Evolutionary conservation across 2,329 filamentous ascomycete species (phyloP).

Genomic region (Acephala macrosclerotiorum): DNA sequence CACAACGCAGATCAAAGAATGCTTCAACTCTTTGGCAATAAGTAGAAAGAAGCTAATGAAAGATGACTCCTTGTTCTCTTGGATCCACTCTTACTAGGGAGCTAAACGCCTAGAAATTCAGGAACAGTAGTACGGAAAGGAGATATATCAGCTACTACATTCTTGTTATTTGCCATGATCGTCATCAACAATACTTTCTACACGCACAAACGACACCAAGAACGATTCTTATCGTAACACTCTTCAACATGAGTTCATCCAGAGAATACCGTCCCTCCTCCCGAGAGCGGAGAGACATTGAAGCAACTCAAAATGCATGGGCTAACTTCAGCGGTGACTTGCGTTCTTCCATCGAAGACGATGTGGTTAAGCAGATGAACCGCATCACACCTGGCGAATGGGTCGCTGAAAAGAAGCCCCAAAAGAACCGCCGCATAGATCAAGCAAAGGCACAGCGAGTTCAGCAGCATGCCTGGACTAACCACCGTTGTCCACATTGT

Average conservation of each 20-base stretch:
- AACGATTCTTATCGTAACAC: neutral
- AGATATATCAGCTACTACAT: too few species aligned
- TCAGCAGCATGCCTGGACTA: neutral
- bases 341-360: neutral
- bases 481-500: slow-evolving; percentile 1
- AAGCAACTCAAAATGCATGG: neutral
- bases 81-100: too few species aligned
- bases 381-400: neutral
- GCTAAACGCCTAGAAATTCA: too few species aligned
- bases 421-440: too few species aligned
- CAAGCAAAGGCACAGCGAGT: neutral
- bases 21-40: too few species aligned
- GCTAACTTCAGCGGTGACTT: neutral
- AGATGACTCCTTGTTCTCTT: too few species aligned
- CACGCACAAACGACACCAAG: neutral
- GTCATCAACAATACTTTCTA: neutral
- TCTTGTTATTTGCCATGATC: too few species aligned
- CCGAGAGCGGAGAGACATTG: neutral
- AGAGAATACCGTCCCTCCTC: neutral
- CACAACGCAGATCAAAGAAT: too few species aligned
- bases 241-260: neutral
- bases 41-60: too few species aligned
- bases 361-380: neutral
- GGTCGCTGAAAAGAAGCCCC: neutral
- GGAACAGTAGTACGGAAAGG: too few species aligned